Conservation (phyloP, 495 filamentous ascomycete species). For the Xylaria acuta region DNA sequence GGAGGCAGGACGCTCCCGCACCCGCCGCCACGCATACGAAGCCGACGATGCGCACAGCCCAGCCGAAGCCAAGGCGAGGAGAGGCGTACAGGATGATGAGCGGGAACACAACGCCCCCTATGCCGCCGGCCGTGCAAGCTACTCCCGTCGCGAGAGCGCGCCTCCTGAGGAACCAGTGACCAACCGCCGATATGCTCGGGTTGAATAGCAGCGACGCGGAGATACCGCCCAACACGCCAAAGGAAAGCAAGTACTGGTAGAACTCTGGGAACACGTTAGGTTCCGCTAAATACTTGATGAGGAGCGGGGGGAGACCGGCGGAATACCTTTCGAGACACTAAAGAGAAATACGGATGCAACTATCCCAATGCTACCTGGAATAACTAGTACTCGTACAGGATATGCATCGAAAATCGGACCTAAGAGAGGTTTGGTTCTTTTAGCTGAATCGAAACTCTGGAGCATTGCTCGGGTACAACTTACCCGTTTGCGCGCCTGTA, state of each 20-base stretch:
- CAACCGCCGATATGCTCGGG: conserved; percentile 63
- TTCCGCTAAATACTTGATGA: conserved; percentile 25
- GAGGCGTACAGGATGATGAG: conserved; percentile 59
- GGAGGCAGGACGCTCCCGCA: conserved; percentile 14
- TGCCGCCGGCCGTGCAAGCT: conserved; percentile 63
- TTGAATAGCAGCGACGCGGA: conserved; percentile 65
- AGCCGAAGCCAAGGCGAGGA: conserved; percentile 60
- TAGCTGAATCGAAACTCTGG: not conserved
- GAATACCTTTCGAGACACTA: conserved; percentile 49
- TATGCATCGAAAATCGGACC: conserved; percentile 70
- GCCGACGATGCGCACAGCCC: conserved; percentile 64
- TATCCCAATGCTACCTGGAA: conserved; percentile 58
- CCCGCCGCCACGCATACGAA: conserved; percentile 62
- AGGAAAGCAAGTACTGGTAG: conserved; percentile 71
- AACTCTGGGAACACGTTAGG: conserved; percentile 54
- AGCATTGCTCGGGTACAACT: not conserved
- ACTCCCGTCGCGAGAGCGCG: conserved; percentile 70
- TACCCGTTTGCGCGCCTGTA: conserved; percentile 65
- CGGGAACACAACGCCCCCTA: conserved; percentile 69
- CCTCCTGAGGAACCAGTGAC: conserved; percentile 68
- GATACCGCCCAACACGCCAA: conserved; percentile 62
- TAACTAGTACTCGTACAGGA: conserved; percentile 61
- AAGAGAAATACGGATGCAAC: conserved; percentile 63
- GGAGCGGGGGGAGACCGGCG: not conserved
- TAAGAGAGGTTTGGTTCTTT: not conserved